phyloP scores from a whole-genome alignment of 345 rosid species.

The Firmiana major region DNA sequence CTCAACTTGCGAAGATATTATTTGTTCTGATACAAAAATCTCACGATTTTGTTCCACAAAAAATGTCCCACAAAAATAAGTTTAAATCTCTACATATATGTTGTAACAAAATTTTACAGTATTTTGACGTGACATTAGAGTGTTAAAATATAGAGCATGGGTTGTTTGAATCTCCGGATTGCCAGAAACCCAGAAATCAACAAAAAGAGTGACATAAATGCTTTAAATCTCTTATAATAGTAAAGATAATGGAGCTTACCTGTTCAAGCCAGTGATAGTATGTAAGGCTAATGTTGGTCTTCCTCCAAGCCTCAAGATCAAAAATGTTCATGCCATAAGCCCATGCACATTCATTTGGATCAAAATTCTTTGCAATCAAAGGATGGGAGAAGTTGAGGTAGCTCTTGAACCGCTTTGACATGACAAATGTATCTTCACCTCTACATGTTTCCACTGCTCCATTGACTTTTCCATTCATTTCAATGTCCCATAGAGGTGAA shows the following conservation, averaged over 20 bases:
- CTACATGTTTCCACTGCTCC: slow-evolving; percentile 92
- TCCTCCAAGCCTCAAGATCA: slow-evolving; percentile 89
- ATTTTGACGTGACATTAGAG: too few relatives aligned
- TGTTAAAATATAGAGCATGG: too few relatives aligned
- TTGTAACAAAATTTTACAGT: too few relatives aligned
- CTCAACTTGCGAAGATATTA: too few relatives aligned
- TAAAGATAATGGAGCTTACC: slow-evolving; percentile 37
- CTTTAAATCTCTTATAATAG: too few relatives aligned
- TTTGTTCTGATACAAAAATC: too few relatives aligned
- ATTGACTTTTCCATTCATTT: slow-evolving; percentile 86
- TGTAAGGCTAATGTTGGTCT: slow-evolving; percentile 76
- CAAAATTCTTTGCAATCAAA: slow-evolving; percentile 47
- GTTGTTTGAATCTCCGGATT: too few relatives aligned
- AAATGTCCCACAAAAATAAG: too few relatives aligned
- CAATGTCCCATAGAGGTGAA: slow-evolving; percentile 87
- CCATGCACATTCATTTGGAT: slow-evolving; percentile 92
- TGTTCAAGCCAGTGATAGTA: slow-evolving; percentile 89
- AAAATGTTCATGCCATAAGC: slow-evolving; percentile 97
- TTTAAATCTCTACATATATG: too few relatives aligned
- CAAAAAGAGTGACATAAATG: too few relatives aligned
- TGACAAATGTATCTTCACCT: slow-evolving; percentile 75
- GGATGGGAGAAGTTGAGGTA: slow-evolving; percentile 94
- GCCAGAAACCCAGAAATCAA: too few relatives aligned
- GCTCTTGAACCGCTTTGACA: slow-evolving; percentile 84
- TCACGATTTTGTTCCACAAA: too few relatives aligned